phyloP scores from a whole-genome alignment of 2,329 filamentous ascomycete species.

The Neonectria punicea region DNA sequence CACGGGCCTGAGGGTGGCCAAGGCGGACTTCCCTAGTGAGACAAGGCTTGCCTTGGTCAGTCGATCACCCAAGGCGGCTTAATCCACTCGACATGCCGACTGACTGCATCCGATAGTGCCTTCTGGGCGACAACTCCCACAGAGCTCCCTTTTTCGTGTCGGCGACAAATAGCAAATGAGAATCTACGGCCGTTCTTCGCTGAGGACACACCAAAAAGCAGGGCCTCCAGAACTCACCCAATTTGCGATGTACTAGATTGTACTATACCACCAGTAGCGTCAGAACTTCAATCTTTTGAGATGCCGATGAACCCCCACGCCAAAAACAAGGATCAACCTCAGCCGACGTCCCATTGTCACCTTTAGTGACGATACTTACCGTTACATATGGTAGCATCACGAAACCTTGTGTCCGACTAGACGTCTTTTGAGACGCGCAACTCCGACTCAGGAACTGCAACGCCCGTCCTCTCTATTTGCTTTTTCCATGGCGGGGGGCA shows the following conservation, averaged over 20 bases:
- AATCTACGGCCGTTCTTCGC: constrained; percentile 10
- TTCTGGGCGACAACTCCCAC: constrained; percentile 16
- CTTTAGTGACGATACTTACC: constrained; percentile 11
- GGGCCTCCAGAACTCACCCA: constrained; percentile 4
- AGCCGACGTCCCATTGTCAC: constrained; percentile 16
- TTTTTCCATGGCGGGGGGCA: constrained; percentile 35
- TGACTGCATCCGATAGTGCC: constrained; percentile 29
- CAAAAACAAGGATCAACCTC: constrained; percentile 28
- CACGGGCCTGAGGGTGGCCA: constrained; percentile 40
- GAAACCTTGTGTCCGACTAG: constrained; percentile 15
- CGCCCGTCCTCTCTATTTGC: constrained; percentile 27
- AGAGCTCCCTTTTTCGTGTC: constrained; percentile 6
- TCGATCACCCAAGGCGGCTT: constrained; percentile 38
- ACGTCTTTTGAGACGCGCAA: constrained; percentile 15
- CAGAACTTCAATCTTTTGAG: constrained; percentile 14
- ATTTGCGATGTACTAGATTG: not conserved
- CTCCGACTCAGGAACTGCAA: constrained; percentile 20
- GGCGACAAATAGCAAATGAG: constrained; percentile 6
- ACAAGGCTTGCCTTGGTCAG: constrained; percentile 39
- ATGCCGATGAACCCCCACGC: constrained; percentile 31
- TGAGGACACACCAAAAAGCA: constrained; percentile 1
- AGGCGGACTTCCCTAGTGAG: constrained; percentile 35
- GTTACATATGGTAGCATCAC: constrained; percentile 25
- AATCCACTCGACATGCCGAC: constrained; percentile 28
- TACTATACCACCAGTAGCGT: constrained; percentile 4